A percentile compares a stretch with the other conserved stretches of the same genome.
These are phyloP conservation scores for Seiridium unicorne DNA, from an alignment of 2,329 filamentous ascomycete genomes.

Conservation along the genomic window DNA sequence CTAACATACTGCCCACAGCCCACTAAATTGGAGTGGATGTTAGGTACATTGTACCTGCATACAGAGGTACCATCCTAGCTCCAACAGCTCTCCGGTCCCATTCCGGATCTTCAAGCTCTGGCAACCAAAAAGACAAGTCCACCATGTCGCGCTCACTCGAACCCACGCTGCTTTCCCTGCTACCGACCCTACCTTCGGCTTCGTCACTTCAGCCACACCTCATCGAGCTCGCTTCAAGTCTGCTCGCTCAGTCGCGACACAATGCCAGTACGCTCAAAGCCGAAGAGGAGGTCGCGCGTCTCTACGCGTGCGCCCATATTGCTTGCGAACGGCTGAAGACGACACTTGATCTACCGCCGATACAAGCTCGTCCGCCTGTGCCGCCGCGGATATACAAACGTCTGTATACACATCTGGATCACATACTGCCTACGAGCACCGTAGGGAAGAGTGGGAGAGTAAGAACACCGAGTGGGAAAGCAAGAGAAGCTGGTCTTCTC, in stretches of 20 bases:
- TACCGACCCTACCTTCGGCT: slow-evolving; percentile 69
- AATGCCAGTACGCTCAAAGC: slow-evolving; percentile 75
- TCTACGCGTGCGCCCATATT: slow-evolving; percentile 82
- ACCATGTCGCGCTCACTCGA: slow-evolving; percentile 74
- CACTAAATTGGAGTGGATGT: no score
- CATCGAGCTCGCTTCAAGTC: slow-evolving; percentile 66
- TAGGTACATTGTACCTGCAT: no score
- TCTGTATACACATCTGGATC: slow-evolving; percentile 77
- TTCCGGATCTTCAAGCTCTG: no score
- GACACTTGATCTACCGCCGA: slow-evolving; percentile 71
- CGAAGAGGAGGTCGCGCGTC: slow-evolving; percentile 84
- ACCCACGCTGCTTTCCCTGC: slow-evolving; percentile 68
- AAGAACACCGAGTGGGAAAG: slow-evolving; percentile 32
- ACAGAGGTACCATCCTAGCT: not conserved
- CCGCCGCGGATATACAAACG: slow-evolving; percentile 80
- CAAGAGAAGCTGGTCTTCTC: slow-evolving; percentile 28
- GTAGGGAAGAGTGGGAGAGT: slow-evolving; percentile 20
- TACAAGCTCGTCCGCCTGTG: slow-evolving; percentile 74
- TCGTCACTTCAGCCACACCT: slow-evolving; percentile 67
- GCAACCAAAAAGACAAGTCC: no score
- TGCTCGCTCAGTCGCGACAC: slow-evolving; percentile 78
- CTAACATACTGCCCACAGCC: no score
- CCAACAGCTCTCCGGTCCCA: not conserved
- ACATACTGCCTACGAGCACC: slow-evolving; percentile 53
- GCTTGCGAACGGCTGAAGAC: slow-evolving; percentile 85